A percentile compares a stretch with the other conserved stretches of the same genome.
These are phyloP conservation scores for Simmondsia chinensis DNA, from an alignment of 148 eudicot species.

Conservation along the genomic window DNA sequence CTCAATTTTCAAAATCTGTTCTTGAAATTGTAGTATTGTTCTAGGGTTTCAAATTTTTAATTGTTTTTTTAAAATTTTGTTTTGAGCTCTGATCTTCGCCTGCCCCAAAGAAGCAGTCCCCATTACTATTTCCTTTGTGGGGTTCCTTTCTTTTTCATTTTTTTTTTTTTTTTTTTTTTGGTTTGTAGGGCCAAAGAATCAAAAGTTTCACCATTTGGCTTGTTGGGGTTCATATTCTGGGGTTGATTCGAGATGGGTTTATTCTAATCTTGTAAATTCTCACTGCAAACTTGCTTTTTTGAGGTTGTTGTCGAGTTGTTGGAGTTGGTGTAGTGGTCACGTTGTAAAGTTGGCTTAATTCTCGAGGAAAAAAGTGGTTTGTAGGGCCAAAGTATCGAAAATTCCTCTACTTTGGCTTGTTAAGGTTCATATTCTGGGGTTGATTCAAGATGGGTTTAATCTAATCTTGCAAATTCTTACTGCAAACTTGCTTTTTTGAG, in stretches of 20 bases:
- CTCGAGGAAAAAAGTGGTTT: no score
- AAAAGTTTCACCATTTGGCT: not conserved
- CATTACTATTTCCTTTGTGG: not conserved
- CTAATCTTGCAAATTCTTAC: no score
- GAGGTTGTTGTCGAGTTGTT: no score
- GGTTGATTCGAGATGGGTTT: not conserved
- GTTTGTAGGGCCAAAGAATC: not conserved
- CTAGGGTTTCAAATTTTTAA: no score
- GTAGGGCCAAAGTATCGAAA: not conserved
- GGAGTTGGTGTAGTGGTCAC: no score
- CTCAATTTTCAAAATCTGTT: no score
- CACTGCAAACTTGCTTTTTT: no score
- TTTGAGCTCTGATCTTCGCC: slow-evolving; percentile 14
- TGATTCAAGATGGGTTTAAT: not conserved
- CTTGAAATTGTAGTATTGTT: no score
- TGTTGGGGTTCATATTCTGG: not conserved
- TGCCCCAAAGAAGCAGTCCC: no score
- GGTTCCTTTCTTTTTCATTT: not conserved
- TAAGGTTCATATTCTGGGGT: not conserved
- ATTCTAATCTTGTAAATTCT: no score
- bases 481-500: no score
- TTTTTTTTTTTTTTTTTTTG: not conserved
- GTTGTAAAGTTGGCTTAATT: no score
- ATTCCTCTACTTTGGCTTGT: not conserved
- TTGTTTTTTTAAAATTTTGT: not conserved